phyloP scores from a whole-genome alignment of 2,329 filamentous ascomycete species.

The Microdochium paspali region DNA sequence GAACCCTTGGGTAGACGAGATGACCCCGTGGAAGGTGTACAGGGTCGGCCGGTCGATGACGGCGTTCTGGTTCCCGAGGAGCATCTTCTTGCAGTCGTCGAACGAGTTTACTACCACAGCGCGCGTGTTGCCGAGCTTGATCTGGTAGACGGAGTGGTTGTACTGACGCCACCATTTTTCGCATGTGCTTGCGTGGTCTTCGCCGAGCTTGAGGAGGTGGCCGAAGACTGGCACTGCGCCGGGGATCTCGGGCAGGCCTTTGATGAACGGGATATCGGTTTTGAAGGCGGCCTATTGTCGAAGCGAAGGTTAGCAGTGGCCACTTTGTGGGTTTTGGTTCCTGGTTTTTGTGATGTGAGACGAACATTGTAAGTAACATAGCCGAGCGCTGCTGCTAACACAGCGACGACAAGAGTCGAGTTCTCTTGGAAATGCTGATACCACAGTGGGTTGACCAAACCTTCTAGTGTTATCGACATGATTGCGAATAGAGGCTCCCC shows the following conservation, averaged over 20 bases:
- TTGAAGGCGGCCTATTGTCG: conserved; percentile 14
- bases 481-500: not conserved
- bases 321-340: too few relatives aligned
- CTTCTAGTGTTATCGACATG: not conserved
- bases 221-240: conserved; percentile 38
- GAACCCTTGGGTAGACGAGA: conserved; percentile 41
- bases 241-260: conserved; percentile 38
- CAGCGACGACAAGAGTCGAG: not conserved
- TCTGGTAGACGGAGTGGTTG: conserved; percentile 36
- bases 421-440: not conserved
- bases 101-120: conserved; percentile 44
- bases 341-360: too few relatives aligned
- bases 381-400: conserved; percentile 1
- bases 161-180: conserved; percentile 40
- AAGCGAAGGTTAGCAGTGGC: not conserved
- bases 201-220: conserved; percentile 39
- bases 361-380: conserved; percentile 5
- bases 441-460: not conserved
- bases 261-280: conserved; percentile 39
- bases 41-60: conserved; percentile 39
- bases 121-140: conserved; percentile 42
- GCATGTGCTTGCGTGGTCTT: conserved; percentile 42
- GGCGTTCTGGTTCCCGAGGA: conserved; percentile 37
- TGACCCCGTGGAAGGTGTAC: conserved; percentile 44
- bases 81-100: conserved; percentile 38